A percentile compares a stretch with the other conserved stretches of the same genome.
Evolutionary conservation across 306 rosid genomes (phyloP).

Genomic region (Sophora flavescens): DNA sequence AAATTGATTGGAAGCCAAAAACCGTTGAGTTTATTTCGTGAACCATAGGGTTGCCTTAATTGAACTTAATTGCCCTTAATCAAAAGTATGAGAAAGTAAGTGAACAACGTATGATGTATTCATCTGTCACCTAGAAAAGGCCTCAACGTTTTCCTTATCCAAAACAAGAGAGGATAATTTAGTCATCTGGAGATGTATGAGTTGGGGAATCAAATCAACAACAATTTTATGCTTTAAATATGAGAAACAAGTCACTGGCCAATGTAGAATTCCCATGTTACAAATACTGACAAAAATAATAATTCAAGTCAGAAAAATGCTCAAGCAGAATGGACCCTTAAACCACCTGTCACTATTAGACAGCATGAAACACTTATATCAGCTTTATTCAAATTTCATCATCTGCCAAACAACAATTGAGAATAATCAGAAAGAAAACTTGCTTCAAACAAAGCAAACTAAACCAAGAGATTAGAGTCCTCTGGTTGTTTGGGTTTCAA

Average conservation of each 20-base stretch:
- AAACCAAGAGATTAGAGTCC: constrained; percentile 47
- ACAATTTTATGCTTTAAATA: constrained; percentile 37
- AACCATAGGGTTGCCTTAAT: constrained; percentile 34
- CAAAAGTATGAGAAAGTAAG: constrained; percentile 7
- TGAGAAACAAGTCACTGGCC: constrained; percentile 41
- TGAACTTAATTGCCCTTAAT: constrained; percentile 38
- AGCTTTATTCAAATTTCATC: constrained; percentile 55
- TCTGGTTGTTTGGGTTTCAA: constrained; percentile 53
- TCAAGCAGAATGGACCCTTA: constrained; percentile 43
- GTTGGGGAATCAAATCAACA: constrained; percentile 50
- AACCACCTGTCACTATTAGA: constrained; percentile 40
- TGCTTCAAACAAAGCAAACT: constrained; percentile 46
- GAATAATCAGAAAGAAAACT: constrained; percentile 44
- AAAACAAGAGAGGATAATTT: constrained; percentile 50
- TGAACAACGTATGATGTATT: constrained; percentile 12
- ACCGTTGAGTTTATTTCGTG: constrained; percentile 33
- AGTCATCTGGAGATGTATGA: constrained; percentile 38
- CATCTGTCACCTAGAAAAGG: constrained; percentile 39
- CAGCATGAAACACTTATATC: constrained; percentile 55
- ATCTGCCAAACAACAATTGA: constrained; percentile 33
- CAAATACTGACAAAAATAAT: constrained; percentile 28
- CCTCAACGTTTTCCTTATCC: constrained; percentile 41
- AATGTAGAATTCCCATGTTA: constrained; percentile 45
- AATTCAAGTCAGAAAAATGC: constrained; percentile 44
- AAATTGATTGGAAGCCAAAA: constrained; percentile 43